phyloP scores from a whole-genome alignment of 2,329 filamentous ascomycete species.

The Verticillium alfalfae region DNA sequence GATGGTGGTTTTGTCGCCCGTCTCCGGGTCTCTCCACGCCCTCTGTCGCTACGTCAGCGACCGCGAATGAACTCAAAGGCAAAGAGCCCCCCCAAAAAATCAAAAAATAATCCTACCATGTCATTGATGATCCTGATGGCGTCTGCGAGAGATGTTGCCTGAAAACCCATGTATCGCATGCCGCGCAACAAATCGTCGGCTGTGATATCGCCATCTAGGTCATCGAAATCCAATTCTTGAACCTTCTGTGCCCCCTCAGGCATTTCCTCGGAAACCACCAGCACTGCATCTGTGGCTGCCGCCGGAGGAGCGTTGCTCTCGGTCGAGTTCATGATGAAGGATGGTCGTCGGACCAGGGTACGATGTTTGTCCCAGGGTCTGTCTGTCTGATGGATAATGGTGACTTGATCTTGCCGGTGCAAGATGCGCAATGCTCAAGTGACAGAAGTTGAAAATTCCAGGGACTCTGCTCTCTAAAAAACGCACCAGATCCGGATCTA shows the following conservation, averaged over 20 bases:
- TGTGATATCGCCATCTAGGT: conserved; percentile 71
- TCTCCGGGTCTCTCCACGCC: conserved; percentile 75
- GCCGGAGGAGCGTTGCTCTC: conserved; percentile 42
- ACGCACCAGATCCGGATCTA: no score
- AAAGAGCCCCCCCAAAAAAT: no score
- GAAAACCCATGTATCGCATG: conserved; percentile 80
- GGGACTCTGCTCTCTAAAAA: no score
- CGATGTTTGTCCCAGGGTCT: background rate
- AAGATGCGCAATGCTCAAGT: no score
- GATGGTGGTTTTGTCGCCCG: conserved; percentile 77
- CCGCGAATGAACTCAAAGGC: background rate
- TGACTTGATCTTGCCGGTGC: background rate
- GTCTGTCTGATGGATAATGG: background rate
- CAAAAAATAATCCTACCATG: conserved; percentile 60
- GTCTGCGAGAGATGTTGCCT: conserved; percentile 68
- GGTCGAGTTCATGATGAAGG: background rate
- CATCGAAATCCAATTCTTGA: conserved; percentile 87
- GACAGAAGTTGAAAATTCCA: no score
- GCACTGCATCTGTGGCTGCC: conserved; percentile 70
- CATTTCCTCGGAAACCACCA: conserved; percentile 78
- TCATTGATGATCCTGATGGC: conserved; percentile 89
- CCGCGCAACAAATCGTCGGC: conserved; percentile 77
- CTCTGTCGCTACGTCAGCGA: conserved; percentile 40
- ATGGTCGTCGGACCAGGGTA: background rate
- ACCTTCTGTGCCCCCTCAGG: conserved; percentile 76